A percentile compares a stretch with the other conserved stretches of the same genome.
Conservation (phyloP, 1,139 yeast genomes). For the Pichia norvegensis region DNA sequence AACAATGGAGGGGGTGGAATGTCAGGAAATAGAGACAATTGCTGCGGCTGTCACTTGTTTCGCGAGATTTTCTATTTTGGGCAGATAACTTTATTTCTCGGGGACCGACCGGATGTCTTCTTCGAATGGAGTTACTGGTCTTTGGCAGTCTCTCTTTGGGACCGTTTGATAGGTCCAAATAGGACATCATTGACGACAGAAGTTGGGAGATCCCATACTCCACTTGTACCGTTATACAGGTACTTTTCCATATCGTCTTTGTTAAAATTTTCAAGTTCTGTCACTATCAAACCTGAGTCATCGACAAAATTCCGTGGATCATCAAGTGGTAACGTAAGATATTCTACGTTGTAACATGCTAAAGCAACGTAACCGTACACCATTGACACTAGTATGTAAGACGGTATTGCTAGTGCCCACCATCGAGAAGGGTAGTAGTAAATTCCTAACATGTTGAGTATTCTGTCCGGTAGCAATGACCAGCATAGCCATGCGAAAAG, state of each 20-base stretch:
- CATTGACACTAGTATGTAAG: conserved; percentile 62
- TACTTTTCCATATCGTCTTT: conserved; percentile 27
- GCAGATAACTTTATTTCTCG: too few relatives aligned
- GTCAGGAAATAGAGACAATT: too few relatives aligned
- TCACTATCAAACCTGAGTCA: conserved; percentile 48
- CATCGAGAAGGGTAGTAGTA: conserved; percentile 81
- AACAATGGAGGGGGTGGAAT: too few relatives aligned
- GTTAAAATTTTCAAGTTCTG: conserved; percentile 22
- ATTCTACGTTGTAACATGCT: conserved; percentile 66
- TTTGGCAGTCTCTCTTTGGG: background rate
- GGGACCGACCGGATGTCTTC: too few relatives aligned
- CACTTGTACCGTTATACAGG: conserved; percentile 56
- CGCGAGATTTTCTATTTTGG: too few relatives aligned
- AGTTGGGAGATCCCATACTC: conserved; percentile 78
- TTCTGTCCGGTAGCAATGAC: conserved; percentile 57
- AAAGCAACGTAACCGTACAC: conserved; percentile 63
- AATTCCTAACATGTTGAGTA: conserved; percentile 45
- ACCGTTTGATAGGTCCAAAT: conserved; percentile 32
- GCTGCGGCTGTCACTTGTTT: too few relatives aligned
- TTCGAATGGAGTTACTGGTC: background rate
- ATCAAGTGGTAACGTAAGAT: conserved; percentile 51
- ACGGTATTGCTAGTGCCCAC: conserved; percentile 79
- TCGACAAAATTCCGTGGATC: conserved; percentile 64
- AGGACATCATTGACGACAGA: conserved; percentile 63
- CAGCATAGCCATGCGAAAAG: conserved; percentile 54